A percentile compares a stretch with the other conserved stretches of the same genome.
phyloP scores from a whole-genome alignment of 306 rosid species.

The Coriaria nepalensis region DNA sequence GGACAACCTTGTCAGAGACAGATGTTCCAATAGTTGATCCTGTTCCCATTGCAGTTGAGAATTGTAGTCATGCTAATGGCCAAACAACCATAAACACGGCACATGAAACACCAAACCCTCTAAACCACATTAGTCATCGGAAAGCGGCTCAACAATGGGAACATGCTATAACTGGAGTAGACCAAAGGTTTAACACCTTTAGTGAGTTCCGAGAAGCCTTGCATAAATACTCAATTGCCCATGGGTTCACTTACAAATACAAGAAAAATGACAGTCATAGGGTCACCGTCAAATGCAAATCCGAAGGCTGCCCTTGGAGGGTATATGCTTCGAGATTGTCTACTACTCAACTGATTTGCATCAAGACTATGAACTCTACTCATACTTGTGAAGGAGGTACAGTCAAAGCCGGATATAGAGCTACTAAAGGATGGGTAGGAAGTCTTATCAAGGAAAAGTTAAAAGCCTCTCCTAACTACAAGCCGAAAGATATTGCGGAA shows the following conservation, averaged over 20 bases:
- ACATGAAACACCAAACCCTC: constrained; percentile 26
- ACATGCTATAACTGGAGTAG: constrained; percentile 90
- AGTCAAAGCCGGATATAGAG: constrained; percentile 89
- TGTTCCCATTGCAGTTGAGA: constrained; percentile 24
- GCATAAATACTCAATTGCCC: constrained; percentile 92
- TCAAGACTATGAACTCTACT: constrained; percentile 63
- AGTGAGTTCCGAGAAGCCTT: constrained; percentile 87
- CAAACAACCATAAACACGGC: constrained; percentile 28
- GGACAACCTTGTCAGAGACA: constrained; percentile 84
- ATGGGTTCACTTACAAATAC: constrained; percentile 81
- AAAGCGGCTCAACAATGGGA: constrained; percentile 95
- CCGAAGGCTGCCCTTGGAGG: constrained; percentile 93
- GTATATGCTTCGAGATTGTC: constrained; percentile 86
- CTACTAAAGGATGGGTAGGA: constrained; percentile 99
- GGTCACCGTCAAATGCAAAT: constrained; percentile 86
- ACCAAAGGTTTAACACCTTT: constrained; percentile 84
- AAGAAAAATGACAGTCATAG: constrained; percentile 93
- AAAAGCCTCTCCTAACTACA: constrained; percentile 81
- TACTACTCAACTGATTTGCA: constrained; percentile 85
- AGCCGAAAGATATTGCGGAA: constrained; percentile 89
- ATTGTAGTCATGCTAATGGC: constrained; percentile 24
- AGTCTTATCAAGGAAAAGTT: constrained; percentile 89
- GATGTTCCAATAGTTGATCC: constrained; percentile 48
- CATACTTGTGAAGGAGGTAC: constrained; percentile 92
- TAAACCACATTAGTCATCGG: constrained; percentile 34